A percentile compares a stretch with the other conserved stretches of the same genome.
phyloP scores from a whole-genome alignment of 768 basidiomycete species.

The Daedaleopsis nitida region DNA sequence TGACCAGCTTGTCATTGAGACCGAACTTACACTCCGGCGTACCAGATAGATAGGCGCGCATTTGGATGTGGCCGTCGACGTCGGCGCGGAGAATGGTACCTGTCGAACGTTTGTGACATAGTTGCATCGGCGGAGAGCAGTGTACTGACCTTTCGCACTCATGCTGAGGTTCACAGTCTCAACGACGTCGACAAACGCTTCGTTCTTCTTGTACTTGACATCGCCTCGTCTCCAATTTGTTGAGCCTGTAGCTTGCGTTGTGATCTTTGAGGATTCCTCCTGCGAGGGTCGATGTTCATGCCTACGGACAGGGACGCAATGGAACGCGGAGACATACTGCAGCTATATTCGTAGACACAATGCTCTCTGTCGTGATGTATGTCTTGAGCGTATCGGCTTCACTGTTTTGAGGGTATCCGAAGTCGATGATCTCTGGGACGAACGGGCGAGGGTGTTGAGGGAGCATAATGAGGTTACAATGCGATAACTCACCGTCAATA shows the following conservation, averaged over 20 bases:
- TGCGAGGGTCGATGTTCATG: slow-evolving; percentile 31
- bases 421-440: slow-evolving; percentile 88
- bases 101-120: slow-evolving; percentile 29
- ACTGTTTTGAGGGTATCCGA: slow-evolving; percentile 98
- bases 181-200: slow-evolving; percentile 99
- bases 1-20: slow-evolving; percentile 95
- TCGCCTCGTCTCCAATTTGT: slow-evolving; percentile 95
- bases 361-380: slow-evolving; percentile 97
- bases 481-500: slow-evolving; percentile 74
- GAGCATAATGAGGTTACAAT: background rate
- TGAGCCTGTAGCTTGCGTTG: slow-evolving; percentile 93
- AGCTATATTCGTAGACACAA: slow-evolving; percentile 83
- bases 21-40: slow-evolving; percentile 99
- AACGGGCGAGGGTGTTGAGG: background rate
- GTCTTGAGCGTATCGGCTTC: slow-evolving; percentile 97
- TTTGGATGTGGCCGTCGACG: slow-evolving; percentile 96
- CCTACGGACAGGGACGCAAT: background rate
- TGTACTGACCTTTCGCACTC: slow-evolving; percentile 83
- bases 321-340: slow-evolving; percentile 52
- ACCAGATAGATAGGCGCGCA: slow-evolving; percentile 96
- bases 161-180: slow-evolving; percentile 96
- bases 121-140: background rate
- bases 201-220: slow-evolving; percentile 99
- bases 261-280: slow-evolving; percentile 98
- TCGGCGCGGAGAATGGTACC: slow-evolving; percentile 93